A percentile compares a stretch with the other conserved stretches of the same genome.
phyloP scores from a whole-genome alignment of 257 asterid species.

The Solanum pinnatisectum region DNA sequence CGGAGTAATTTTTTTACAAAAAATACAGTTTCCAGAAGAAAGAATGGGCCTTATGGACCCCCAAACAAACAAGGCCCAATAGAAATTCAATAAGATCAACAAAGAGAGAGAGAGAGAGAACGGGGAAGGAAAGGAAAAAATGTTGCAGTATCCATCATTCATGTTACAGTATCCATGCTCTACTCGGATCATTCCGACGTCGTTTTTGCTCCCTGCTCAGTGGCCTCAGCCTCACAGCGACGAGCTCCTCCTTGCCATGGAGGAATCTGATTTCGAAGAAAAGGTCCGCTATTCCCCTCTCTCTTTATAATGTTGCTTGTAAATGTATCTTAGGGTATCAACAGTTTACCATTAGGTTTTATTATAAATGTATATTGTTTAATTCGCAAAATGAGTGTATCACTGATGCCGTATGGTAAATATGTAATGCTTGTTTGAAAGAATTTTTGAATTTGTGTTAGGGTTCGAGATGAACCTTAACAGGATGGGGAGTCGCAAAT shows the following conservation, averaged over 20 bases:
- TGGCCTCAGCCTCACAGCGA: conserved; percentile 90
- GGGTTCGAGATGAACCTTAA: not conserved
- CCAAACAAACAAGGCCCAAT: not conserved
- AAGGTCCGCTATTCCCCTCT: conserved; percentile 34
- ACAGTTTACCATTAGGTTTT: not conserved
- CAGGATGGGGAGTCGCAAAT: not conserved
- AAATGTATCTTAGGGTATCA: not conserved
- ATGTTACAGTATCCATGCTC: conserved; percentile 77
- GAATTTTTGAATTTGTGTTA: not conserved
- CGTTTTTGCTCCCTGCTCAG: conserved; percentile 67
- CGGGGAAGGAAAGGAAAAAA: conserved; percentile 1
- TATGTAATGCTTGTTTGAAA: not conserved
- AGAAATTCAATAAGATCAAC: not conserved
- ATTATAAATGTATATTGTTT: not conserved
- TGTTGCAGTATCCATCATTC: conserved; percentile 77
- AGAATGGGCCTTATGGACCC: not conserved
- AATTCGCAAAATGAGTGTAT: not conserved
- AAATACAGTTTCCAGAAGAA: not conserved
- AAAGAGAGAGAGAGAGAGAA: not conserved
- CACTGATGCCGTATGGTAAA: not conserved
- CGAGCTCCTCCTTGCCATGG: conserved; percentile 83
- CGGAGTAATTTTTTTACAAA: too few species aligned
- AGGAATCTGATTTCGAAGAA: conserved; percentile 80
- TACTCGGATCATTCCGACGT: conserved; percentile 67
- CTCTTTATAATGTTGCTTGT: not conserved